Base-by-base conservation (phyloP, 768 basidiomycete genomes). In the Boletus reticuloceps region DNA sequence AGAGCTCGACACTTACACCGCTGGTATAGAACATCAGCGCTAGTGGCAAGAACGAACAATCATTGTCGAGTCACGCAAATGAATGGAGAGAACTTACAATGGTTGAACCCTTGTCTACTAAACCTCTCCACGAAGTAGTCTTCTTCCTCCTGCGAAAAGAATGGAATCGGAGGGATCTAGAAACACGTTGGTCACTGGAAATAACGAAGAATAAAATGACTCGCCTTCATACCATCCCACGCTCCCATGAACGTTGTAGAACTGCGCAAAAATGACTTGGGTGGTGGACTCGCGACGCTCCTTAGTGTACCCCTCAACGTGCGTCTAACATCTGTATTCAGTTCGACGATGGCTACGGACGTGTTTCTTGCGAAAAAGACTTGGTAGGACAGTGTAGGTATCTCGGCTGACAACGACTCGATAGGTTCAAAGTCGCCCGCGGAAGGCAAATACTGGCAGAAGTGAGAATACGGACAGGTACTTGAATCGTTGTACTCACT, bases 111-210 rank as follows among this genome's bases (percentile, higher is more conserved):
- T 58, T 82, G 83, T 11, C 72, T 71, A 39, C 64, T 63, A 58
- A 81, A 89, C 58, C 84, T 81, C 48, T 86, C 77, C 0, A 88
- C 79, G 55, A 88, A 81, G 62, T 89, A 89, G 60, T 85, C 80
- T 61, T 90, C 88, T 66, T 90, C 85, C 11, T 79, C 78, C 0
- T 62, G 41, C 0, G 79, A 77, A 42, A 89, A 79, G 69, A 84
- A 89, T 1, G 82, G 79, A 46, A 87, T 76, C 0, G 80, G 77
- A 2, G 82, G 79, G 36, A 88, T 82, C 83, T 87, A 46, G 14
- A 37, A n/a, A n/a, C n/a, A 38, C 14, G 22, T 39, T 17, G 0
- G 6, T 31, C 12, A 12, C 22, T 13, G 27, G 31, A 10, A 37
- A 8, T 3, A 16, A 38, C 34, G 12, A 19, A 5, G 17, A 47